Conservation (phyloP, 2,329 filamentous ascomycete genomes). For the Salinomyces thailandicus region DNA sequence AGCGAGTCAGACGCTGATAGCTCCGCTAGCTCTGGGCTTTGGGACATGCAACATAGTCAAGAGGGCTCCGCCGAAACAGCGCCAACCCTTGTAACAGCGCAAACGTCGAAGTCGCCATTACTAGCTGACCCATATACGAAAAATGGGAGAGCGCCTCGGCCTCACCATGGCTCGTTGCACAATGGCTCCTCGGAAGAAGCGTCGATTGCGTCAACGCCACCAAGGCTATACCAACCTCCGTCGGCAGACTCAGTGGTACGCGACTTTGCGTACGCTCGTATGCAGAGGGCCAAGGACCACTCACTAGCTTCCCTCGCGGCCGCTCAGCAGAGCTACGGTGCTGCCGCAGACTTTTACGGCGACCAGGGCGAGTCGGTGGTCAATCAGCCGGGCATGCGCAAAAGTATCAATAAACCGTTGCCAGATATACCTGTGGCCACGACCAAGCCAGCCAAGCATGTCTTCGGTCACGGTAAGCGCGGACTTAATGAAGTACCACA, state of each 20-base stretch:
- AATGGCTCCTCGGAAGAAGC: conserved; percentile 3
- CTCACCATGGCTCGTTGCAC: conserved; percentile 4
- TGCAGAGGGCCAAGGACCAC: background rate
- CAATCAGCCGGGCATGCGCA: conserved; percentile 48
- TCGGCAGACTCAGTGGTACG: conserved; percentile 23
- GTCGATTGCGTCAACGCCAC: conserved; percentile 19
- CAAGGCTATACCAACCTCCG: conserved; percentile 19
- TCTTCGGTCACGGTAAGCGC: background rate
- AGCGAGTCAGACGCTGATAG: background rate
- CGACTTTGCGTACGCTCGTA: conserved; percentile 22
- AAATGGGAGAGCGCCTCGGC: conserved; percentile 4
- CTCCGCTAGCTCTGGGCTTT: background rate
- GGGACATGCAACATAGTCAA: conserved; percentile 2
- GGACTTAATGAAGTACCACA: background rate
- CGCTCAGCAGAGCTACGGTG: conserved; percentile 33
- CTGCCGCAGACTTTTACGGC: conserved; percentile 49
- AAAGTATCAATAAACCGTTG: conserved; percentile 10
- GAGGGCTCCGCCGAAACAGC: conserved; percentile 6
- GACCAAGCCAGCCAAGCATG: background rate
- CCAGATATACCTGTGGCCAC: conserved; percentile 1
- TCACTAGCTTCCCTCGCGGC: conserved; percentile 1
- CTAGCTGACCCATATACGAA: conserved; percentile 6
- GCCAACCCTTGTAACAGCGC: conserved; percentile 12
- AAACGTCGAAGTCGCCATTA: conserved; percentile 11
- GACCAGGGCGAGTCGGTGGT: conserved; percentile 51